These are phyloP conservation scores for Puccinellia tenuiflora DNA, from an alignment of 176 grass and related monocot species.

Conservation along the genomic window DNA sequence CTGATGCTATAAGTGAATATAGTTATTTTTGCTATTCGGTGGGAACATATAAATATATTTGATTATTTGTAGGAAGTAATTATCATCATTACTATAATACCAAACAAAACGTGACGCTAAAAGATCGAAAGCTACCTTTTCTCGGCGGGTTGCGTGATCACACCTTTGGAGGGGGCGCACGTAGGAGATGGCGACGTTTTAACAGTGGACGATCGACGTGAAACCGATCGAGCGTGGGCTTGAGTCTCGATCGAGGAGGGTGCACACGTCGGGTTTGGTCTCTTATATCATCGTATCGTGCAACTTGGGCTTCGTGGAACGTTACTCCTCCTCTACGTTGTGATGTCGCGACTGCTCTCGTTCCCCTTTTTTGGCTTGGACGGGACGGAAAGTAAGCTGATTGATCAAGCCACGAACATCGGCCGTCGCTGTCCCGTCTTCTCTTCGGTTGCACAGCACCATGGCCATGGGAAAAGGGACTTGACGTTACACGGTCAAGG, in stretches of 20 bases:
- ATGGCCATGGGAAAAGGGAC: background rate
- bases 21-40: too few relatives aligned
- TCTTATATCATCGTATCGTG: background rate
- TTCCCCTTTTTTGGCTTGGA: background rate
- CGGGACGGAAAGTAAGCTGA: slow-evolving; percentile 17
- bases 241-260: background rate
- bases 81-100: too few relatives aligned
- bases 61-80: too few relatives aligned
- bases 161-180: too few relatives aligned
- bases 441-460: slow-evolving; percentile 1
- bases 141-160: too few relatives aligned
- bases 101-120: too few relatives aligned
- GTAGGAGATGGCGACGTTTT: background rate
- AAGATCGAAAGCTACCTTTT: too few relatives aligned
- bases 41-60: too few relatives aligned
- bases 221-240: background rate
- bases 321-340: background rate
- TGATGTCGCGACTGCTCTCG: background rate
- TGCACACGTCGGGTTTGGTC: background rate
- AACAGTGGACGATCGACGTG: background rate
- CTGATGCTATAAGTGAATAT: too few relatives aligned
- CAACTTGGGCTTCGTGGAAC: background rate
- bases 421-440: background rate
- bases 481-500: background rate
- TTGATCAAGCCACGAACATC: background rate